phyloP scores from a whole-genome alignment of 768 basidiomycete species.

The Russula compacta region DNA sequence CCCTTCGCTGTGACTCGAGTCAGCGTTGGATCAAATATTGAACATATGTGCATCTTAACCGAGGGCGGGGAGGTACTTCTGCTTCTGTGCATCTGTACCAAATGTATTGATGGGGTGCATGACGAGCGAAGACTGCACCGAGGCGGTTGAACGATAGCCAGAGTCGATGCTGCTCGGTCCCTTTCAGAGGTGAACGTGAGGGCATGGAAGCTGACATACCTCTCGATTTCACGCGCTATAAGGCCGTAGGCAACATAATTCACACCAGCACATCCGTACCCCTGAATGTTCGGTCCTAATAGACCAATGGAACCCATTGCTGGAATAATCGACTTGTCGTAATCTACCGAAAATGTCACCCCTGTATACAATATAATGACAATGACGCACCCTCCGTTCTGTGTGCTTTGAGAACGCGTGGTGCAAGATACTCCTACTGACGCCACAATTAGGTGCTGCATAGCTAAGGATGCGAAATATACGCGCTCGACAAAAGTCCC shows the following conservation, averaged over 20 bases:
- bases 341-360: constrained; percentile 40
- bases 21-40: not conserved
- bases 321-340: constrained; percentile 63
- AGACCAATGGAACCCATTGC: constrained; percentile 93
- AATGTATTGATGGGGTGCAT: constrained; percentile 94
- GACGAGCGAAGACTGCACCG: constrained; percentile 91
- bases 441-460: not conserved
- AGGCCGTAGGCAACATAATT: constrained; percentile 91
- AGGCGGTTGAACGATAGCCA: constrained; percentile 90
- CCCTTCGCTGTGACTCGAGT: constrained; percentile 54
- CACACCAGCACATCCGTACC: constrained; percentile 89
- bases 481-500: constrained; percentile 68
- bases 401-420: constrained; percentile 86
- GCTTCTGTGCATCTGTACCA: constrained; percentile 83
- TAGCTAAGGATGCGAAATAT: not conserved
- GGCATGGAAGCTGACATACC: constrained; percentile 36
- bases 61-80: constrained; percentile 78
- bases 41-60: constrained; percentile 35
- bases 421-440: constrained; percentile 64
- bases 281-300: constrained; percentile 85
- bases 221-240: constrained; percentile 88
- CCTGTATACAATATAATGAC: not conserved
- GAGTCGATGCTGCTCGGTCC: constrained; percentile 68
- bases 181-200: not conserved
- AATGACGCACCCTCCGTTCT: constrained; percentile 64